A percentile compares a stretch with the other conserved stretches of the same genome.
Evolutionary conservation across 1,139 yeast genomes (phyloP).

Genomic region (Geotrichum restrictum): DNA sequence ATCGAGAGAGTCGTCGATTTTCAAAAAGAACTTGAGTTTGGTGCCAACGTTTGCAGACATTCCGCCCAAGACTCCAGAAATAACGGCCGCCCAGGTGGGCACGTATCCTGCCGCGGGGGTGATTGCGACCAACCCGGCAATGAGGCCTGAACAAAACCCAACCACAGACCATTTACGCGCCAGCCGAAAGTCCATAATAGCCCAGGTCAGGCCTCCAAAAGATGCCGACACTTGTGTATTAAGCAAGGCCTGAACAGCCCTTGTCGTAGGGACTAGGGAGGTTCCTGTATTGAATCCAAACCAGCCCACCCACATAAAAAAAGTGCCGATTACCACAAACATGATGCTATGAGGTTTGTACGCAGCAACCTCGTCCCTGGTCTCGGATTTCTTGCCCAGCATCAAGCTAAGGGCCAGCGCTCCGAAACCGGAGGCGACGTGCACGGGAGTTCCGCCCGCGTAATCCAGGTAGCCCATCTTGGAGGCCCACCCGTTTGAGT

Average conservation of each 20-base stretch:
- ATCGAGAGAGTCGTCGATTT: constrained; percentile 40
- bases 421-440: constrained; percentile 57
- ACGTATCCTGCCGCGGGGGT: constrained; percentile 44
- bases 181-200: constrained; percentile 33
- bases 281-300: constrained; percentile 84
- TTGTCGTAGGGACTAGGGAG: constrained; percentile 54
- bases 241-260: constrained; percentile 42
- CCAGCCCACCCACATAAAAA: constrained; percentile 74
- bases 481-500: constrained; percentile 54
- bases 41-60: constrained; percentile 38
- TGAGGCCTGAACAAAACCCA: constrained; percentile 41
- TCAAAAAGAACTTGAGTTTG: constrained; percentile 37
- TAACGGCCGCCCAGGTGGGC: constrained; percentile 37
- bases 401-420: constrained; percentile 57
- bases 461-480: constrained; percentile 53
- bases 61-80: constrained; percentile 39
- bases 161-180: constrained; percentile 37
- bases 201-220: constrained; percentile 38
- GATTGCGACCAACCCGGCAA: constrained; percentile 40
- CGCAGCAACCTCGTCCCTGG: constrained; percentile 4
- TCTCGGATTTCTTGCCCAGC: constrained; percentile 43
- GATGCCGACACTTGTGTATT: constrained; percentile 37
- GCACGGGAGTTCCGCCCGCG: constrained; percentile 64
- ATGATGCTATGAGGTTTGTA: constrained; percentile 35
- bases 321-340: constrained; percentile 53